phyloP scores from a whole-genome alignment of 805 yeast species.

The Candida ficus region DNA sequence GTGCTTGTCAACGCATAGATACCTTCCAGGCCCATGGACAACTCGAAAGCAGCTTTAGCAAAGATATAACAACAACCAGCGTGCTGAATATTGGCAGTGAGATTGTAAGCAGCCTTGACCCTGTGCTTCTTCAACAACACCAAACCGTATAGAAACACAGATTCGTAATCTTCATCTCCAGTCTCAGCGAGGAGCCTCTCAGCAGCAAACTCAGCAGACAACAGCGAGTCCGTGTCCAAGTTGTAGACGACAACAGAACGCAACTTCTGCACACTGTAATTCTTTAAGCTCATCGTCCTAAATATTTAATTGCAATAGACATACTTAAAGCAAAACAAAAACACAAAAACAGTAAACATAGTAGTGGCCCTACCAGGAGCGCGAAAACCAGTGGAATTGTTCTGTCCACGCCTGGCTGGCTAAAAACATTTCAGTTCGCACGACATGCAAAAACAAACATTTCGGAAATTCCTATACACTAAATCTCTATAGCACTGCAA shows the following conservation, averaged over 20 bases:
- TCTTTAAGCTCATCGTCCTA: constrained; percentile 18
- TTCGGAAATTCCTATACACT: too few species aligned
- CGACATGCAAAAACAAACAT: neutral
- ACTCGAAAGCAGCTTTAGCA: constrained; percentile 58
- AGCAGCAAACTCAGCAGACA: constrained; percentile 81
- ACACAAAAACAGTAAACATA: neutral
- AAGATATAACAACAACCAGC: constrained; percentile 73
- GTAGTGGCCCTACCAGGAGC: too few species aligned
- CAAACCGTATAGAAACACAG: constrained; percentile 65
- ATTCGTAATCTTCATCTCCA: constrained; percentile 40
- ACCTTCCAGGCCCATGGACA: constrained; percentile 58
- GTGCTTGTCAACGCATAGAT: constrained; percentile 42
- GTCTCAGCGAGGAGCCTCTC: constrained; percentile 73
- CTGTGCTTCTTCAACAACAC: constrained; percentile 55
- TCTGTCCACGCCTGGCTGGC: too few species aligned
- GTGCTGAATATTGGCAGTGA: constrained; percentile 44
- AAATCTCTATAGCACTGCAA: too few species aligned
- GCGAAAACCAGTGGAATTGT: too few species aligned
- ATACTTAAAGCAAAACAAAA: neutral
- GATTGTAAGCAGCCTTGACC: constrained; percentile 56
- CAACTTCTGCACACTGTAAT: constrained; percentile 35
- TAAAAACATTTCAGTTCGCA: neutral
- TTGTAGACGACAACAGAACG: constrained; percentile 62
- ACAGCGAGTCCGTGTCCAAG: constrained; percentile 60
- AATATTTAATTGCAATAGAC: too few species aligned